Conservation (phyloP, 768 basidiomycete species). For the Rhodotorula toruloides region DNA sequence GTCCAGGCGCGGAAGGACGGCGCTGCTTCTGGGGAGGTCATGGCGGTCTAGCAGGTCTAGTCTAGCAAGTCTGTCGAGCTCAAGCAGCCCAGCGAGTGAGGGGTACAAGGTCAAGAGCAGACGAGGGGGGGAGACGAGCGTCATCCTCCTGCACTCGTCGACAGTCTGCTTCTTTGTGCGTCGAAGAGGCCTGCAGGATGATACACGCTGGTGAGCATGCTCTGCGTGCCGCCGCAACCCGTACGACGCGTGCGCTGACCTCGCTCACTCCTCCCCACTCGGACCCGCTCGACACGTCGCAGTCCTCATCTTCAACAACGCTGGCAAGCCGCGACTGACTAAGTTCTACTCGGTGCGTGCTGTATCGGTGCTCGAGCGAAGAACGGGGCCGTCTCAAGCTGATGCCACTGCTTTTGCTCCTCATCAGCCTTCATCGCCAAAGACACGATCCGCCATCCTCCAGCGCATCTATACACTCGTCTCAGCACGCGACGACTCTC, state of each 20-base stretch:
- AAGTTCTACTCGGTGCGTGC: slow-evolving; percentile 87
- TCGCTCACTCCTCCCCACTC: not conserved
- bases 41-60: not conserved
- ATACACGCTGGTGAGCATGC: slow-evolving; percentile 20
- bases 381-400: slow-evolving; percentile 57
- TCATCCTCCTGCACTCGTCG: too few relatives aligned
- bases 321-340: slow-evolving; percentile 73
- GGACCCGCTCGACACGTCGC: not conserved
- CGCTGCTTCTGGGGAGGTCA: not conserved
- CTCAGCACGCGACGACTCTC: slow-evolving; percentile 66
- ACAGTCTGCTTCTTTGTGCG: too few relatives aligned
- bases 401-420: not conserved
- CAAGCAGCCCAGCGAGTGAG: too few relatives aligned
- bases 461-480: slow-evolving; percentile 73
- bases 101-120: too few relatives aligned
- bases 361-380: too few relatives aligned
- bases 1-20: slow-evolving; percentile 19
- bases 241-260: not conserved
- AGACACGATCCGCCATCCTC: slow-evolving; percentile 31
- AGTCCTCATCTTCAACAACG: slow-evolving; percentile 77
- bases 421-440: slow-evolving; percentile 34
- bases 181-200: too few relatives aligned
- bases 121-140: too few relatives aligned
- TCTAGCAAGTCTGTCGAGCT: too few relatives aligned
- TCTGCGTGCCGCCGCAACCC: too few relatives aligned